Percentiles rank a stretch among this genome's conserved stretches.
Evolutionary conservation across 2,329 filamentous ascomycete species (phyloP).

Genomic region (Paecilomyces sp.): DNA sequence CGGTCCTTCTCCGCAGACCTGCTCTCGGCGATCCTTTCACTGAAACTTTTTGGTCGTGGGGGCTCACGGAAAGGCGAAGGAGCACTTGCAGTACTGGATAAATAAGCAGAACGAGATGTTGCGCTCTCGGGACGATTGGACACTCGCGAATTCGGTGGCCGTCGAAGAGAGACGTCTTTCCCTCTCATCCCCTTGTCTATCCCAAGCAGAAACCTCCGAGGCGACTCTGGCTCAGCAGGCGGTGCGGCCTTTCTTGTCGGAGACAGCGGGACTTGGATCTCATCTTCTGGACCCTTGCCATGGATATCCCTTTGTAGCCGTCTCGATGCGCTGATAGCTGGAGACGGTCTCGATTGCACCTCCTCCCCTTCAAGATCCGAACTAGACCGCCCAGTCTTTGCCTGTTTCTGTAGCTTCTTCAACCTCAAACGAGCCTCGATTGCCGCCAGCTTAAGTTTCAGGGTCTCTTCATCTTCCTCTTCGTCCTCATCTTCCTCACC

Average conservation of each 20-base stretch:
- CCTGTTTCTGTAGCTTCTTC: constrained; percentile 63
- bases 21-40: constrained; percentile 72
- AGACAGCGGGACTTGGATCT: constrained; percentile 71
- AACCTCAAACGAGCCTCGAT: constrained; percentile 83
- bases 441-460: constrained; percentile 77
- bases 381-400: constrained; percentile 14
- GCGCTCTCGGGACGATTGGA: constrained; percentile 24
- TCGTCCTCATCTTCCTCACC: constrained; percentile 55
- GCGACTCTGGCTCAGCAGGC: constrained; percentile 58
- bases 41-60: constrained; percentile 58
- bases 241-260: constrained; percentile 48
- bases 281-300: constrained; percentile 15
- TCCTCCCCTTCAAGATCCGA: constrained; percentile 16
- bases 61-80: constrained; percentile 18
- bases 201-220: constrained; percentile 70
- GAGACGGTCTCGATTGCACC: constrained; percentile 13
- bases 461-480: constrained; percentile 79
- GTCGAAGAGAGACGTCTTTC: constrained; percentile 75
- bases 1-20: constrained; percentile 36
- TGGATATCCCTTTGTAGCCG: constrained; percentile 9
- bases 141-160: constrained; percentile 42
- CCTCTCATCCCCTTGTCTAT: constrained; percentile 83
- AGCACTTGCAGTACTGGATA: constrained; percentile 14
- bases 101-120: constrained; percentile 15
- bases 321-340: constrained; percentile 16